Conservation (phyloP, 768 basidiomycete species). For the Arthromyces matolae region DNA sequence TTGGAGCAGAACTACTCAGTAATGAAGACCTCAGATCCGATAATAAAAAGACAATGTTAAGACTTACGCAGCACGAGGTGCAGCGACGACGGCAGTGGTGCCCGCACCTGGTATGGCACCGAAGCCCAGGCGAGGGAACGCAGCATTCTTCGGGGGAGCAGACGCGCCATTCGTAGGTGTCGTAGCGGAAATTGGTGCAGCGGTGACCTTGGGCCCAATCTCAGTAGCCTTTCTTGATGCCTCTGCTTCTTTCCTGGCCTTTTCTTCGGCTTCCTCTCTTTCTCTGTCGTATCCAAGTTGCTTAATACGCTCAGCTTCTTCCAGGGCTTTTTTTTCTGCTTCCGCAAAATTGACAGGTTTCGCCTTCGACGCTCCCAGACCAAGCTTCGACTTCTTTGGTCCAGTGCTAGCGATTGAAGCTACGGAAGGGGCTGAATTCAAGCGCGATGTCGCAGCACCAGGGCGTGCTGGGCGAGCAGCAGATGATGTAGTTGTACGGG, state of each 20-base stretch:
- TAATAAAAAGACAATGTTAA: neutral
- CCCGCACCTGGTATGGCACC: constrained; percentile 72
- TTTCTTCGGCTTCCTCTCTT: constrained; percentile 80
- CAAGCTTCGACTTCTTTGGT: constrained; percentile 66
- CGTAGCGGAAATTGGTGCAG: constrained; percentile 18
- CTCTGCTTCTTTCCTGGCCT: constrained; percentile 59
- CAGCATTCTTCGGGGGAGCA: constrained; percentile 26
- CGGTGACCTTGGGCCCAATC: constrained; percentile 31
- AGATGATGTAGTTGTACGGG: constrained; percentile 67
- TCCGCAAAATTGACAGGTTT: constrained; percentile 90
- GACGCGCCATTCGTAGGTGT: constrained; percentile 15
- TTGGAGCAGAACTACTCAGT: constrained; percentile 19
- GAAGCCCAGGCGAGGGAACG: constrained; percentile 77
- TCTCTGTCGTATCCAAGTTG: constrained; percentile 89
- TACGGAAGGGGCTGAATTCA: constrained; percentile 34
- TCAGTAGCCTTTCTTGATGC: constrained; percentile 38
- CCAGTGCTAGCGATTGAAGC: constrained; percentile 24
- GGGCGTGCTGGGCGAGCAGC: constrained; percentile 45
- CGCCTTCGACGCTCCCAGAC: constrained; percentile 86
- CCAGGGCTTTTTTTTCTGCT: constrained; percentile 84
- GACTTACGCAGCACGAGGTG: constrained; percentile 14
- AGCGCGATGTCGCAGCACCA: constrained; percentile 35
- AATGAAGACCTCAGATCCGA: neutral
- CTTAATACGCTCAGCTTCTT: constrained; percentile 90
- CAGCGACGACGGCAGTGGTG: constrained; percentile 46